Percentiles rank a stretch among this genome's conserved stretches.
phyloP scores from a whole-genome alignment of 345 rosid genomes.

The Gossypium raimondii region DNA sequence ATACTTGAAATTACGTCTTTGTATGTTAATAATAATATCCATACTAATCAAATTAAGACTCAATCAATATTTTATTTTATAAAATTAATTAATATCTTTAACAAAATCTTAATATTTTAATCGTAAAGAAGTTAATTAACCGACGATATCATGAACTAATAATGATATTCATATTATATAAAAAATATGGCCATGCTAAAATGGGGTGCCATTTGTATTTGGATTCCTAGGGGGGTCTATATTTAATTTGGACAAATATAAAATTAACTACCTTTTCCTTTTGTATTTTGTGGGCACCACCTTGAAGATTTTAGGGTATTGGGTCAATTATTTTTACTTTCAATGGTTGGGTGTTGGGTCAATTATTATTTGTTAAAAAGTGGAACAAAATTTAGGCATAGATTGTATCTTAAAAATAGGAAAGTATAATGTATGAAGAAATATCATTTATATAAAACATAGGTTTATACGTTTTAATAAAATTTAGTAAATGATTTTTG shows the following conservation, averaged over 20 bases:
- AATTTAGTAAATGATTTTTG: too few relatives aligned
- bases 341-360: neutral
- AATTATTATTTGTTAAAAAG: neutral
- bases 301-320: neutral
- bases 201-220: neutral
- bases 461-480: too few relatives aligned
- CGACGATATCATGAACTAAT: neutral
- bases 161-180: neutral
- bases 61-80: too few relatives aligned
- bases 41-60: accelerated
- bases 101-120: neutral
- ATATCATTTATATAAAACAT: too few relatives aligned
- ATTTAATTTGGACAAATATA: neutral
- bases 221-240: neutral
- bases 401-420: neutral
- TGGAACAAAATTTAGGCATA: neutral
- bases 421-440: neutral
- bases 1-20: accelerated
- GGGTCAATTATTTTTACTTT: neutral
- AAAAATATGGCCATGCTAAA: neutral
- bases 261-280: neutral
- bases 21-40: neutral
- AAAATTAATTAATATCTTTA: neutral
- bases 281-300: neutral
- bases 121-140: neutral